Base-by-base conservation (phyloP, 2,329 filamentous ascomycete species). In the Ophiosphaerella korrae region DNA sequence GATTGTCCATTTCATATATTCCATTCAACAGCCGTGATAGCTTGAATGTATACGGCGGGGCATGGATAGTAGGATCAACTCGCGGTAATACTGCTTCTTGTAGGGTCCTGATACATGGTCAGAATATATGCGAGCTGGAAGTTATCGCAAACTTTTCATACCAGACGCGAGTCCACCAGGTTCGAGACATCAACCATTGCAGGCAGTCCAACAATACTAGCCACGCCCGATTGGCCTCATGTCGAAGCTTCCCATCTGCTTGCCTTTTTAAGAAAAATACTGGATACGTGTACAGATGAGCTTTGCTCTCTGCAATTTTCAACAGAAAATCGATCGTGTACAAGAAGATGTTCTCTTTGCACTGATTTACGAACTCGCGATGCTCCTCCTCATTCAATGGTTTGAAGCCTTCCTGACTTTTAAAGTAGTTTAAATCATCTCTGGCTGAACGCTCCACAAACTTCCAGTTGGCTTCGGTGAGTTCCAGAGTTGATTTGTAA, bases 111-210 rank as follows among this genome's bases (percentile, higher is more conserved):
- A 29, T 11, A 6, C 26, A 29, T 11, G 7, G 11, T 29, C 8
- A 29, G 6, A 29, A 8, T 29, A 29, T 29, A 29, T 29, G 26
- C 11, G 26, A 11, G 3, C 7, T 29, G 11, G 11, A 6, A 29
- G 26, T 11, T 29, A 11, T 8, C 7, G 26, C 3, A 7, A 6
- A 11, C 7, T 29, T 8, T 29, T 8, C 26, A 29, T 29, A 29
- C 50, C 45, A 48, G 3, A 48, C 50, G 5, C 50, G 45, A 6
- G 34, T 32, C 50, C 45, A 53, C 50, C 50, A 53, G 12, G 41
- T 40, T 7, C 50, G 45, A n/a, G 26, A 43, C 21, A 53, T 26
- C 24, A 53, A 36, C 45, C 50, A 53, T 18, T 36, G 45, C 13
- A 53, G 42, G 18, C 40, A 41, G 13, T 53, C 45, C 29, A 53